phyloP scores from a whole-genome alignment of 2,329 filamentous ascomycete genomes.

The Rachicladosporium sp. region DNA sequence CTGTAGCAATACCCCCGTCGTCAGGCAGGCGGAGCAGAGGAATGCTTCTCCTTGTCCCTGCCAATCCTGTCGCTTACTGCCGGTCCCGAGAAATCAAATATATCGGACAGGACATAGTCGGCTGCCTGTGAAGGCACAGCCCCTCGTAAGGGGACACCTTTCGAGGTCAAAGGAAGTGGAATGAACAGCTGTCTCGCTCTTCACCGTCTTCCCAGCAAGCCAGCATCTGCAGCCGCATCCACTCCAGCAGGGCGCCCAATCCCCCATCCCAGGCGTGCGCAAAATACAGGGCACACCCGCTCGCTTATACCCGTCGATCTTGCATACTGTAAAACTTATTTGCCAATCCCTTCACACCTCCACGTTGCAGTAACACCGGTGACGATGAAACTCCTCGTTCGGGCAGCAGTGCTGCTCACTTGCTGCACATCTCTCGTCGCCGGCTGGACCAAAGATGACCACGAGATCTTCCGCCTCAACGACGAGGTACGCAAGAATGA shows the following conservation, averaged over 20 bases:
- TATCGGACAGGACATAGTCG: too few species aligned
- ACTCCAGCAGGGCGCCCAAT: not conserved
- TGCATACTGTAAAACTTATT: not conserved
- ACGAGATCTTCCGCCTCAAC: conserved; percentile 91
- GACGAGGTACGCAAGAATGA: conserved; percentile 72
- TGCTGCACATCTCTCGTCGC: conserved; percentile 53
- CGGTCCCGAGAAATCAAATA: too few species aligned
- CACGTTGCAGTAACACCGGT: not conserved
- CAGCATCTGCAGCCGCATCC: too few species aligned
- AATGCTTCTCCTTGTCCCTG: too few species aligned
- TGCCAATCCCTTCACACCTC: not conserved
- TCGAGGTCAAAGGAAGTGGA: too few species aligned
- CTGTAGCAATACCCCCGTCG: too few species aligned
- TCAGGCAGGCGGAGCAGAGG: too few species aligned
- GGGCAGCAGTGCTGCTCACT: conserved; percentile 57
- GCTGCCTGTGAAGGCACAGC: too few species aligned
- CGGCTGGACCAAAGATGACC: conserved; percentile 88
- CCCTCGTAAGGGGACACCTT: too few species aligned
- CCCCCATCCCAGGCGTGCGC: not conserved
- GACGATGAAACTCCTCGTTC: conserved; percentile 57
- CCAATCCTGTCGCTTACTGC: too few species aligned
- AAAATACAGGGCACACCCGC: not conserved
- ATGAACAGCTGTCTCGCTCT: too few species aligned
- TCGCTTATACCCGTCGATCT: not conserved
- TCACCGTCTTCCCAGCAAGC: too few species aligned